phyloP scores from a whole-genome alignment of 2,329 filamentous ascomycete species.

The Penicillium rolfsii region DNA sequence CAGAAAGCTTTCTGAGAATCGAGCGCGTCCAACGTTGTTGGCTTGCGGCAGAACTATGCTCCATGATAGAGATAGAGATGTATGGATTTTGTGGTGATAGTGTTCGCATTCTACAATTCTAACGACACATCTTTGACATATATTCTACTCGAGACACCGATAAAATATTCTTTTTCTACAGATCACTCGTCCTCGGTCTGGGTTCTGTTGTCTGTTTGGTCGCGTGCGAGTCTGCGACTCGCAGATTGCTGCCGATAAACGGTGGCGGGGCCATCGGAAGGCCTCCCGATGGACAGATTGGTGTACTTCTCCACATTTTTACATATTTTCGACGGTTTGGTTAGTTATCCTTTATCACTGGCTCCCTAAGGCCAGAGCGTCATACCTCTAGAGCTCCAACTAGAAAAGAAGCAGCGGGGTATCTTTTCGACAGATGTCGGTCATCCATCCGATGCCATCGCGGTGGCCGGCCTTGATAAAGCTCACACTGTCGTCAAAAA shows the following conservation, averaged over 20 bases:
- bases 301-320: neutral
- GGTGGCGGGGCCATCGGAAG: constrained; percentile 10
- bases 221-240: neutral
- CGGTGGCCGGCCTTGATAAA: constrained; percentile 9
- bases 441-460: constrained; percentile 11
- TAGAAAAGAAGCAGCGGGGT: constrained; percentile 13
- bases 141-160: neutral
- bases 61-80: constrained; percentile 12
- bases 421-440: constrained; percentile 10
- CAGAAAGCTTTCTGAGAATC: constrained; percentile 22
- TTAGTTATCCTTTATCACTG: neutral
- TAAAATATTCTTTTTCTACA: neutral
- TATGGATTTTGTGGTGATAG: neutral
- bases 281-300: constrained; percentile 10
- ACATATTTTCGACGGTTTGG: neutral
- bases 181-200: neutral
- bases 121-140: neutral
- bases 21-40: constrained; percentile 13
- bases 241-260: constrained; percentile 1
- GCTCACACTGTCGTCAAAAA: constrained; percentile 5
- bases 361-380: constrained; percentile 3
- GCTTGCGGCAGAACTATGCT: constrained; percentile 7
- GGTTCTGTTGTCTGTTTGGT: neutral
- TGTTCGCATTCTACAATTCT: neutral
- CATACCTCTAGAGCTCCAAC: constrained; percentile 11